Conservation (phyloP, 495 filamentous ascomycete genomes). For the Penicillium canariense region DNA sequence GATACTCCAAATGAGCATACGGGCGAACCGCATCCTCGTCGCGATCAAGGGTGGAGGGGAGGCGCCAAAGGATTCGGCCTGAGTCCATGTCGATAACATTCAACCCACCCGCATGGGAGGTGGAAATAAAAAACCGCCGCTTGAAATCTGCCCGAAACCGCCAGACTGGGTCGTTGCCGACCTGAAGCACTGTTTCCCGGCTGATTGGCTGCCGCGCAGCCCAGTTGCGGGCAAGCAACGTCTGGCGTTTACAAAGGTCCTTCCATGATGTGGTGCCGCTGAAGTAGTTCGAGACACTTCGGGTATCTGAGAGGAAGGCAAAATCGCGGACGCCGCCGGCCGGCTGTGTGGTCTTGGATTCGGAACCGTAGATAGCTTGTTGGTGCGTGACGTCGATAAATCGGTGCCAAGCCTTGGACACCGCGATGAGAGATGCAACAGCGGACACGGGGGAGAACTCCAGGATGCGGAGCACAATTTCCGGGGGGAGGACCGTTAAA, state of each 20-base stretch:
- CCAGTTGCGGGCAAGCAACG: slow-evolving; percentile 38
- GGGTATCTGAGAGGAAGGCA: slow-evolving; percentile 17
- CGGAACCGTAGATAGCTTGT: slow-evolving; percentile 38
- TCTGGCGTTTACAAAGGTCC: slow-evolving; percentile 38
- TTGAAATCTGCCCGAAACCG: slow-evolving; percentile 41
- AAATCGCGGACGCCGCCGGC: slow-evolving; percentile 21
- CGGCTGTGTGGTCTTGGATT: slow-evolving; percentile 26
- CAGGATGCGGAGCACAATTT: slow-evolving; percentile 37
- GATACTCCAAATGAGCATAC: slow-evolving; percentile 41
- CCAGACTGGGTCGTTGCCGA: slow-evolving; percentile 41
- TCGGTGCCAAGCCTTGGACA: slow-evolving; percentile 39
- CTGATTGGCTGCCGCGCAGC: slow-evolving; percentile 22
- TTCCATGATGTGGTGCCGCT: slow-evolving; percentile 35
- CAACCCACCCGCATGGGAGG: slow-evolving; percentile 37
- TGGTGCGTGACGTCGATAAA: slow-evolving; percentile 44
- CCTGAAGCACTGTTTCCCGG: slow-evolving; percentile 36
- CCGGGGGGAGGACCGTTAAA: slow-evolving; percentile 33
- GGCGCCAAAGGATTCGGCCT: slow-evolving; percentile 33
- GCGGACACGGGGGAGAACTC: slow-evolving; percentile 34
- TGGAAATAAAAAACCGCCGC: slow-evolving; percentile 39
- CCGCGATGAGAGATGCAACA: slow-evolving; percentile 32
- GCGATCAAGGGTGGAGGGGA: slow-evolving; percentile 33
- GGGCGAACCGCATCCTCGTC: slow-evolving; percentile 31
- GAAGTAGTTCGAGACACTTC: slow-evolving; percentile 25
- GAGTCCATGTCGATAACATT: slow-evolving; percentile 43